Evolutionary conservation across 1,139 yeast species (phyloP).

Genomic region (Lodderomyces metapsilosis): DNA sequence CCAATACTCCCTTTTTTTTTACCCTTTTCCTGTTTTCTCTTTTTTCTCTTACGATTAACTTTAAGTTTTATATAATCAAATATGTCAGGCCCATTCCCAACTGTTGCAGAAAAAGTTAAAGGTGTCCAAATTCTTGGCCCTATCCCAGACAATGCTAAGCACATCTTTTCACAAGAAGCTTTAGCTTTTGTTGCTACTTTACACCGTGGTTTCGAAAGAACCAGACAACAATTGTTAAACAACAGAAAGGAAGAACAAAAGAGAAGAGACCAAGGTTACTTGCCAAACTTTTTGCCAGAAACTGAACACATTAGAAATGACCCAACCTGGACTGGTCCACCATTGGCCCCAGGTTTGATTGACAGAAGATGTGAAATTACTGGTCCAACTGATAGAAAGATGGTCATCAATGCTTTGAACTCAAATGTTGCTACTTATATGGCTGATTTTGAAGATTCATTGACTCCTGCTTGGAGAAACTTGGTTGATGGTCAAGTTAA

Average conservation of each 20-base stretch:
- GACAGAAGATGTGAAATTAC: constrained; percentile 85
- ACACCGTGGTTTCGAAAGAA: constrained; percentile 67
- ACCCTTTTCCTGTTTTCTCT: constrained; percentile 1
- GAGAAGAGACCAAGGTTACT: constrained; percentile 62
- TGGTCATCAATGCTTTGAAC: constrained; percentile 92
- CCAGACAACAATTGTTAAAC: constrained; percentile 58
- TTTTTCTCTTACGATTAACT: not conserved
- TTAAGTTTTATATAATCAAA: constrained; percentile 8
- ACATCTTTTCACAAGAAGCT: constrained; percentile 67
- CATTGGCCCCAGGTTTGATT: constrained; percentile 70
- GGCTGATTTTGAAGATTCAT: constrained; percentile 95
- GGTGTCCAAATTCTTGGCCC: constrained; percentile 70
- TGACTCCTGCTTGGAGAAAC: constrained; percentile 94
- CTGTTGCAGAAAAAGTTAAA: constrained; percentile 49
- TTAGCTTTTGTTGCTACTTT: constrained; percentile 70
- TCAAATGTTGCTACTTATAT: constrained; percentile 87
- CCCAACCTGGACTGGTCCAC: constrained; percentile 76
- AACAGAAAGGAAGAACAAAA: constrained; percentile 61
- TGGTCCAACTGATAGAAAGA: constrained; percentile 88
- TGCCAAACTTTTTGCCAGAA: constrained; percentile 74
- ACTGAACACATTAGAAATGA: constrained; percentile 70
- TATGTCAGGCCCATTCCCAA: constrained; percentile 55
- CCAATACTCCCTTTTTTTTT: not conserved
- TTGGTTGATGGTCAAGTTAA: constrained; percentile 88
- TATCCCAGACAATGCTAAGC: constrained; percentile 56